These are phyloP conservation scores for Arthrinium puccinioides DNA, from an alignment of 2,329 filamentous ascomycete genomes.

Conservation along the genomic window DNA sequence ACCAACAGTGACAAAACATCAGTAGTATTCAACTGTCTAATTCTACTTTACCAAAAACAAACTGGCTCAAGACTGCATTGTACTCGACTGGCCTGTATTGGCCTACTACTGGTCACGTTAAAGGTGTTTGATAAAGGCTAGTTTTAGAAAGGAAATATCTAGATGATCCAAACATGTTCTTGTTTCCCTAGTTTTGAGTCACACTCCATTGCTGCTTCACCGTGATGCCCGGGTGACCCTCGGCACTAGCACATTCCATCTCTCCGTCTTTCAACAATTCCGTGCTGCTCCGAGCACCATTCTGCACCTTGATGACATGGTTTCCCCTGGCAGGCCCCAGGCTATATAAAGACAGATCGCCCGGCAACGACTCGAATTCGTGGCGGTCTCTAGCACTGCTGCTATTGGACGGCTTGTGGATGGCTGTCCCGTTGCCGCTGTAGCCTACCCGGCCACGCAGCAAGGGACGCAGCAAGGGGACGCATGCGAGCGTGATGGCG, in stretches of 20 bases:
- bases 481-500: conserved; percentile 3
- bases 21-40: too few species aligned
- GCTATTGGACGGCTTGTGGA: not conserved
- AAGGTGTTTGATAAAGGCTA: too few species aligned
- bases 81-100: too few species aligned
- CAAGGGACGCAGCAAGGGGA: conserved; percentile 5
- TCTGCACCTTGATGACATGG: not conserved
- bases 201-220: not conserved
- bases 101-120: too few species aligned
- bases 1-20: too few species aligned
- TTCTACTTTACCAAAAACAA: too few species aligned
- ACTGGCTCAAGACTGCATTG: too few species aligned
- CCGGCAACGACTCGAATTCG: not conserved
- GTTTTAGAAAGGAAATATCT: too few species aligned
- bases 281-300: not conserved
- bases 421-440: not conserved
- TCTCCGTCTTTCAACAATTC: not conserved
- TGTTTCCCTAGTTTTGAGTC: not conserved
- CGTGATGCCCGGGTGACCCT: not conserved
- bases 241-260: not conserved
- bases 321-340: too few species aligned
- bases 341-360: too few species aligned
- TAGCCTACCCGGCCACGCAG: not conserved
- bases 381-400: not conserved
- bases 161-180: too few species aligned